Evolutionary conservation across 2,329 filamentous ascomycete genomes (phyloP), one percentile per base, ranked within the genome.

Genomic region (Pestalotiopsis sp.): DNA sequence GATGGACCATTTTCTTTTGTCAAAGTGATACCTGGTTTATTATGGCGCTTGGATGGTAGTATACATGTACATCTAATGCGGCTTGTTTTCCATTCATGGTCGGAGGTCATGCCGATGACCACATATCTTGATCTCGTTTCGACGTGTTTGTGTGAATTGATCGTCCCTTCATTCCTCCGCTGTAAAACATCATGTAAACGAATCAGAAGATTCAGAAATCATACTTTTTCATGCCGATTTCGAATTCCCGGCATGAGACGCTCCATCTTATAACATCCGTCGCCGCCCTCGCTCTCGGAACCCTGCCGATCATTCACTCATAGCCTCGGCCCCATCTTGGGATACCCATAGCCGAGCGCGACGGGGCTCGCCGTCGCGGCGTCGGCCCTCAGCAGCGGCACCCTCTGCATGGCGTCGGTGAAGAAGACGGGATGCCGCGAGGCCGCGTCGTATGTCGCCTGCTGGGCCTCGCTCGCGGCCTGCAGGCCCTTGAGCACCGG

Each of bases 401-500:
- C 84, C 73, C 85, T 87, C 69, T 86, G 86, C 65, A 93, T 80
- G 65, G 85, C 84, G 38, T 88, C 83, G 0, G 91, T 92, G 81
- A 94, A 94, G 80, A 95, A 95, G 1, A 93, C 92, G 0, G 92
- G 92, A 72, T 95, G 92, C 31, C 88, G 82, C 52, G 83, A 84
- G 1, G 92, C 88, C 11, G 88, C 82, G 76, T 92, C 75, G 49
- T 70, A 70, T 36, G 49, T 57, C 3, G 7, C 66, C 13, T 20
- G 38, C 17, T 36, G 36, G 25, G 36, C n/a, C 36, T 70, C 69
- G 13, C 67, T 52, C 66, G 65, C 39, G 14, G 45, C 59, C 27
- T n/a, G 39, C 11, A 67, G 56, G 20, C 65, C 65, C 65, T 67
- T 38, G 13, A 56, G 14, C 9, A 67, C 65, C 27, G 65, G 65